Percentiles rank a stretch among this genome's conserved stretches.
Conservation (phyloP, 768 basidiomycete species). For the Leccinum longicurvipes region DNA sequence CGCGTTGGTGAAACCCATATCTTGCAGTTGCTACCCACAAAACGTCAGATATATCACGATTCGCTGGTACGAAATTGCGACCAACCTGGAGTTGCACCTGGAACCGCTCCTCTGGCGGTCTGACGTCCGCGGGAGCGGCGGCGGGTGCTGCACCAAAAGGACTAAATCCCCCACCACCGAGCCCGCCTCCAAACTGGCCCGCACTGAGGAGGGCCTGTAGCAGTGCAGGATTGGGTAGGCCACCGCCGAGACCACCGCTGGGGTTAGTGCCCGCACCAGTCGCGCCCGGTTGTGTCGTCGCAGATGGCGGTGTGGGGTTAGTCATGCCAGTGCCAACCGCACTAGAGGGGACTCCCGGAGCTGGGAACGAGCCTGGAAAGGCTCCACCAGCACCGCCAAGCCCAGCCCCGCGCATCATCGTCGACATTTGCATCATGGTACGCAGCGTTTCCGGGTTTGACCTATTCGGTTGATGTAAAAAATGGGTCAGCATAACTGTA, state of each 20-base stretch:
- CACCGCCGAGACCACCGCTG: constrained; percentile 2
- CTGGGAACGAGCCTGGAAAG: constrained; percentile 44
- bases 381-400: constrained; percentile 39
- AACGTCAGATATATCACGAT: not conserved
- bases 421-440: constrained; percentile 72
- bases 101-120: constrained; percentile 90
- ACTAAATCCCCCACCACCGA: constrained; percentile 21
- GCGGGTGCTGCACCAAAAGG: constrained; percentile 18
- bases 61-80: not conserved
- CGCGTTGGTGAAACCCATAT: constrained; percentile 93
- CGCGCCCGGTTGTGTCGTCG: constrained; percentile 20
- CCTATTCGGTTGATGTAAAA: constrained; percentile 29
- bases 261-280: constrained; percentile 22
- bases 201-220: constrained; percentile 29
- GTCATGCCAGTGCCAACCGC: constrained; percentile 14
- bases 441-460: constrained; percentile 78
- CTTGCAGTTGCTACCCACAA: constrained; percentile 74
- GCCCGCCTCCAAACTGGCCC: not conserved
- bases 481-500: not conserved
- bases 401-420: constrained; percentile 17
- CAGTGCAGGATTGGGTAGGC: constrained; percentile 41
- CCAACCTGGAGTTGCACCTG: constrained; percentile 77
- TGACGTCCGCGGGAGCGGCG: constrained; percentile 56
- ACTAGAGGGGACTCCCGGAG: constrained; percentile 53
- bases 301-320: constrained; percentile 19